Evolutionary conservation across 2,329 filamentous ascomycete species (phyloP).

Genomic region (Diaporthe citrichinensis): DNA sequence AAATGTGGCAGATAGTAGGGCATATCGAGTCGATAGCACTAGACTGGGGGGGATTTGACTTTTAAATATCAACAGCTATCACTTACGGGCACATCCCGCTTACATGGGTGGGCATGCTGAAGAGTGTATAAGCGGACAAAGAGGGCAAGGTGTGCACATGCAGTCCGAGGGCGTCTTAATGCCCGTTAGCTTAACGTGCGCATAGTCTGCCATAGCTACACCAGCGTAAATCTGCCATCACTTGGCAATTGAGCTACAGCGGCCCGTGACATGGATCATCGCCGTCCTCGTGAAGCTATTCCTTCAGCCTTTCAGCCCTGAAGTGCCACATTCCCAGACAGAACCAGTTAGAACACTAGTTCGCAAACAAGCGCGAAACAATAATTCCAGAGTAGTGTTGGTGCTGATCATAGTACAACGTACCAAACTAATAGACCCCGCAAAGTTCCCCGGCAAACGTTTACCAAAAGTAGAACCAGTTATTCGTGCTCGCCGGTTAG

Average conservation of each 20-base stretch:
- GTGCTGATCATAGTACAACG: background rate
- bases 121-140: background rate
- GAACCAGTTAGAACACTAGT: background rate
- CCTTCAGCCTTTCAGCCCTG: slow-evolving; percentile 5
- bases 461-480: too few species aligned
- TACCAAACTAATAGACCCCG: background rate
- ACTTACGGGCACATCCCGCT: background rate
- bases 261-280: background rate
- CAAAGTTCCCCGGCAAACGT: background rate
- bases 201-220: background rate
- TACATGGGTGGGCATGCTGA: background rate
- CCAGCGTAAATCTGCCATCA: background rate
- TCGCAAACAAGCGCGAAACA: background rate
- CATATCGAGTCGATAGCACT: too few species aligned
- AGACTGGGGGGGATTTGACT: too few species aligned
- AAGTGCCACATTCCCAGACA: background rate
- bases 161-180: background rate
- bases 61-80: background rate
- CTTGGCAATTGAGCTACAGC: background rate
- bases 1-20: background rate
- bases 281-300: background rate
- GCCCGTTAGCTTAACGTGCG: background rate
- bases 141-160: background rate
- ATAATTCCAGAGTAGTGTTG: background rate
- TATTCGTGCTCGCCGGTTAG: too few species aligned